These are phyloP conservation scores for Pleurotus ostreatus DNA, from an alignment of 768 basidiomycete genomes.

Conservation along the genomic window DNA sequence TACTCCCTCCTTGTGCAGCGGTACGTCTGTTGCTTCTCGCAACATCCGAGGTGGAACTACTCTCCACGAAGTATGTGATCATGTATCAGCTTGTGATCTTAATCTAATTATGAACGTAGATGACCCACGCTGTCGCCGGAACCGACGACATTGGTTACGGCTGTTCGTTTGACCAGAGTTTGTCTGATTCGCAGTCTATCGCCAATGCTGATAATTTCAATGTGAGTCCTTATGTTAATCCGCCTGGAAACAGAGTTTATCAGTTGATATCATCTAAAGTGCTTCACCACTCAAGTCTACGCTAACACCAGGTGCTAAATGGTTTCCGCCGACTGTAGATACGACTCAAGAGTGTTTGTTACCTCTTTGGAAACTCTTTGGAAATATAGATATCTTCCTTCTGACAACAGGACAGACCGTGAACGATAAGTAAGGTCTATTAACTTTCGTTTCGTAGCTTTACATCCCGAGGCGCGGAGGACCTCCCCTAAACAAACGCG, in stretches of 20 bases:
- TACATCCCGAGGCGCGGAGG: no score
- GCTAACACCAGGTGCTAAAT: slow-evolving; percentile 33
- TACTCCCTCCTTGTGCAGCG: slow-evolving; percentile 32
- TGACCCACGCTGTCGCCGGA: slow-evolving; percentile 36
- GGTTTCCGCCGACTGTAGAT: no score
- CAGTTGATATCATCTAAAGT: slow-evolving; percentile 18
- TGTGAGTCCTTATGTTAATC: slow-evolving; percentile 20
- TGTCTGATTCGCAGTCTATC: slow-evolving; percentile 27
- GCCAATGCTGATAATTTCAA: slow-evolving; percentile 48
- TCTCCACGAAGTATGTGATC: slow-evolving; percentile 35
- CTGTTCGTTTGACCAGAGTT: slow-evolving; percentile 35
- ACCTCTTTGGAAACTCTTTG: no score
- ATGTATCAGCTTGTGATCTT: not conserved
- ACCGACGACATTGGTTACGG: slow-evolving; percentile 40
- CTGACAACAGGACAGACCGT: no score
- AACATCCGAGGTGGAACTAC: slow-evolving; percentile 44
- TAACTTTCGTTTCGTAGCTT: no score
- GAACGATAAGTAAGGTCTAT: no score
- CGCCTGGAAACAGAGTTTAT: not conserved
- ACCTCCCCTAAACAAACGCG: no score
- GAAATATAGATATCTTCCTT: no score
- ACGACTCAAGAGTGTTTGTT: no score
- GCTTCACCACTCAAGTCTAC: slow-evolving; percentile 44
- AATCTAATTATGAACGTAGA: slow-evolving; percentile 15
- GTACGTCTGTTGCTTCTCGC: slow-evolving; percentile 38